A percentile compares a stretch with the other conserved stretches of the same genome.
phyloP scores from a whole-genome alignment of 441 rosid species.

The Francoa sonchifolia region DNA sequence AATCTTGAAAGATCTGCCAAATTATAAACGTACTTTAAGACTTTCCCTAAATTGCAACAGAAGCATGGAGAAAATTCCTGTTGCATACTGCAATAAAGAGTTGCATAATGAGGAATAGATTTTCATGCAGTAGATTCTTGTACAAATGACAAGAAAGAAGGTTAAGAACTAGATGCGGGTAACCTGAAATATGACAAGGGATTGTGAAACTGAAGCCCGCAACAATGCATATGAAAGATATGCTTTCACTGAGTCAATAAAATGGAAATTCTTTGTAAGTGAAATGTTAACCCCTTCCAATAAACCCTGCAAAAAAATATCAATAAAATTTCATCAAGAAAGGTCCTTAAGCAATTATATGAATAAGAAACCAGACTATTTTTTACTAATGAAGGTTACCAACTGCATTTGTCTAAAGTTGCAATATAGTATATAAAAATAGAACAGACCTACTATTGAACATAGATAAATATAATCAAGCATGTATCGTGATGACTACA shows the following conservation, averaged over 20 bases:
- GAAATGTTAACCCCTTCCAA: constrained; percentile 94
- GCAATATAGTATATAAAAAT: not conserved
- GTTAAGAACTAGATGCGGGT: constrained; percentile 9
- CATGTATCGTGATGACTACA: not conserved
- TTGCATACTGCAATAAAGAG: constrained; percentile 69
- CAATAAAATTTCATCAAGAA: constrained; percentile 6
- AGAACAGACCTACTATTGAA: not conserved
- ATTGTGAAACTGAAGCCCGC: constrained; percentile 92
- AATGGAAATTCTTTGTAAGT: constrained; percentile 85
- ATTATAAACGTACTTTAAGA: constrained; percentile 64
- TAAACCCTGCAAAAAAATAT: constrained; percentile 56
- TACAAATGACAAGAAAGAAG: constrained; percentile 12
- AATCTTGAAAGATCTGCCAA: constrained; percentile 11
- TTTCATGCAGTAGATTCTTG: constrained; percentile 10
- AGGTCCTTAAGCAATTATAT: too few relatives aligned
- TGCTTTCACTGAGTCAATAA: constrained; percentile 97
- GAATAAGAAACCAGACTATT: too few relatives aligned
- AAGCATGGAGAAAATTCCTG: constrained; percentile 93
- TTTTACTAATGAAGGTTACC: too few relatives aligned
- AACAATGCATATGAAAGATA: constrained; percentile 93
- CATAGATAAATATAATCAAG: not conserved
- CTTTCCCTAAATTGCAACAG: constrained; percentile 87
- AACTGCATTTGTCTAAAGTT: not conserved
- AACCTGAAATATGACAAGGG: constrained; percentile 91
- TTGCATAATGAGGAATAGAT: constrained; percentile 19